A percentile compares a stretch with the other conserved stretches of the same genome.
Evolutionary conservation across 176 grass and related monocot genomes (phyloP).

Genomic region (Pharus latifolius): DNA sequence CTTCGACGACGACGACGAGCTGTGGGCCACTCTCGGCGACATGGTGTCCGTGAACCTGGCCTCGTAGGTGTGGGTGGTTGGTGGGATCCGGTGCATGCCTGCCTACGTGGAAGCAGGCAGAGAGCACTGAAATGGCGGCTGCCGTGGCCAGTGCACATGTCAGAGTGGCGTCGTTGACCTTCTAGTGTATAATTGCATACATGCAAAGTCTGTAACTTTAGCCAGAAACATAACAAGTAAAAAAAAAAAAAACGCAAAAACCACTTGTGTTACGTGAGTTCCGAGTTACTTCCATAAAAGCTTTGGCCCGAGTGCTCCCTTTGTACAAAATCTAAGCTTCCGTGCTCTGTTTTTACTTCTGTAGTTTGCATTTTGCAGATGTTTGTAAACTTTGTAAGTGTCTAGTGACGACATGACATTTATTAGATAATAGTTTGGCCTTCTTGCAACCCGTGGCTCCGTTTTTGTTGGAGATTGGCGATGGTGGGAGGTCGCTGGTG

Average conservation of each 20-base stretch:
- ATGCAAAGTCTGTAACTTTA: slow-evolving; percentile 27
- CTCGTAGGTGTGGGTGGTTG: slow-evolving; percentile 33
- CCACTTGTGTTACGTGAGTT: slow-evolving; percentile 19
- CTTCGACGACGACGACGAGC: slow-evolving; percentile 48
- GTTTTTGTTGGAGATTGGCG: slow-evolving; percentile 12
- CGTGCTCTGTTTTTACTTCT: neutral
- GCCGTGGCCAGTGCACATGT: slow-evolving; percentile 20
- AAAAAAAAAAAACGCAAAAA: neutral
- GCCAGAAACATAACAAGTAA: slow-evolving; percentile 20
- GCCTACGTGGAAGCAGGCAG: too few species aligned
- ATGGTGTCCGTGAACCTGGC: slow-evolving; percentile 40
- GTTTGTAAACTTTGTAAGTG: neutral
- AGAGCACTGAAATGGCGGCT: slow-evolving; percentile 2
- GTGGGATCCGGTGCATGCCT: slow-evolving; percentile 19
- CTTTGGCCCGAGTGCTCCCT: neutral
- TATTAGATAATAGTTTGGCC: neutral
- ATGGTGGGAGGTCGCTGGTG: neutral
- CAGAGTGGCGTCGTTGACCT: slow-evolving; percentile 43
- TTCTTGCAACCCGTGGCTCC: neutral
- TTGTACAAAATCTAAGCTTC: neutral
- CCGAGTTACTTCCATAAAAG: slow-evolving; percentile 32
- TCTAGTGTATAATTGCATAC: slow-evolving; percentile 21
- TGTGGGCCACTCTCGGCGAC: slow-evolving; percentile 65
- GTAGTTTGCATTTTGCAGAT: neutral
- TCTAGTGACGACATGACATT: neutral